Base-by-base conservation (phyloP, 352 stramenopile species). In the Pythium dissimile region DNA sequence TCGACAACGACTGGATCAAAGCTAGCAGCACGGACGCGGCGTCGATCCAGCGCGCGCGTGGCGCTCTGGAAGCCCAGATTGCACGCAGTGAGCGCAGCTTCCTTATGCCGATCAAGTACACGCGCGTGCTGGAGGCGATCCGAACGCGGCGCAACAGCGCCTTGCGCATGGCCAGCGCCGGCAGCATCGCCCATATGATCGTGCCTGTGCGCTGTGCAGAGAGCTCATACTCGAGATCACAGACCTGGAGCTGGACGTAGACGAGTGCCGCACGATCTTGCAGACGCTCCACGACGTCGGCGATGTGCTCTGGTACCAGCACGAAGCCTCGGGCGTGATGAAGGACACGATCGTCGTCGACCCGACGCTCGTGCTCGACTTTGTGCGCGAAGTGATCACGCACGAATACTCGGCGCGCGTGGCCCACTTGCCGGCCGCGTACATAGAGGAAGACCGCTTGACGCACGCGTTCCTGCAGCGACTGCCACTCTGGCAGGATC, bases 281-380 rank as follows among this genome's bases (percentile, higher is more conserved):
- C 46, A 39, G 3, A 43, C 51, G 15, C 28, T 62, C 5, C 43
- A 66, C 13, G 45, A 66, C 12, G 44, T 66, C 5, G 59, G 59
- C 4, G 59, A 66, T 21, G 34, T 66, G 4, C 32, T 66, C 11
- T 66, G 59, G 59, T 66, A 60, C 45, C 32, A 66, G 21, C 54
- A 31, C 15, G 21, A 39, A n/a, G 30, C 15, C 2, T 2, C 42
- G 5, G 53, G 32, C 0, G 24, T 32, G 3, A 21, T 60, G 32
- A 21, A 31, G 20, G 31, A 60, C 23, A 37, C 10, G 4, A n/a
- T 60, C 10, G 38, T 60, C 26, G 21, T 53, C 16, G 39, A 63
- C 13, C 69, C 60, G 4, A 64, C 56, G 1, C 61, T 76, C 41
- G 65, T 68, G 0, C 67, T 76, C 13, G 65, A 76, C 24, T 35